Evolutionary conservation across 2,329 filamentous ascomycete species (phyloP).

Genomic region (Truncatella angustata): DNA sequence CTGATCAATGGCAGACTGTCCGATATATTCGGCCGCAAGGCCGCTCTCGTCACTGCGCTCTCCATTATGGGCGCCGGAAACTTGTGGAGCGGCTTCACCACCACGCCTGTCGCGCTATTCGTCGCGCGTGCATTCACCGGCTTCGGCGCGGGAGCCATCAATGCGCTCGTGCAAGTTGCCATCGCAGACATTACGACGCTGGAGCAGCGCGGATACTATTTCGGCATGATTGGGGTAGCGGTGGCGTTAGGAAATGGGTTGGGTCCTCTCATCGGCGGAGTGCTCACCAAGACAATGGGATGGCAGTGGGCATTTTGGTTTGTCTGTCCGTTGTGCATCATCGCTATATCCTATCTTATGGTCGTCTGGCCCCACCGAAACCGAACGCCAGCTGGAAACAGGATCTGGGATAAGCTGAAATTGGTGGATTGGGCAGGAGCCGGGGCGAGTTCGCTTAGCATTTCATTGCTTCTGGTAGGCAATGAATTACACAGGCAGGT

Average conservation of each 20-base stretch:
- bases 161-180: slow-evolving; percentile 31
- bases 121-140: slow-evolving; percentile 27
- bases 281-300: background rate
- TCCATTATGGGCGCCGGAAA: background rate
- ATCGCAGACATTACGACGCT: slow-evolving; percentile 33
- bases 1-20: slow-evolving; percentile 8
- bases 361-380: slow-evolving; percentile 13
- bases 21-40: slow-evolving; percentile 9
- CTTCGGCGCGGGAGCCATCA: slow-evolving; percentile 25
- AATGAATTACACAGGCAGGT: background rate
- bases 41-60: background rate
- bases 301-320: slow-evolving; percentile 25
- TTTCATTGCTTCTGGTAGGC: slow-evolving; percentile 15
- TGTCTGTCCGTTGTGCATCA: slow-evolving; percentile 13
- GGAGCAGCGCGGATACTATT: slow-evolving; percentile 33
- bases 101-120: slow-evolving; percentile 24
- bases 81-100: slow-evolving; percentile 24
- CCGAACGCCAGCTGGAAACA: too few relatives aligned
- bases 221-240: slow-evolving; percentile 20
- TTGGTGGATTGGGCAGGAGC: background rate
- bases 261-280: slow-evolving; percentile 25
- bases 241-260: slow-evolving; percentile 20
- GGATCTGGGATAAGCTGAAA: slow-evolving; percentile 9
- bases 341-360: slow-evolving; percentile 12
- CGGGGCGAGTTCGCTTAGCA: background rate